These are phyloP conservation scores for Apostasia shenzhenica DNA, from an alignment of 106 monocot species.

Conservation along the genomic window DNA sequence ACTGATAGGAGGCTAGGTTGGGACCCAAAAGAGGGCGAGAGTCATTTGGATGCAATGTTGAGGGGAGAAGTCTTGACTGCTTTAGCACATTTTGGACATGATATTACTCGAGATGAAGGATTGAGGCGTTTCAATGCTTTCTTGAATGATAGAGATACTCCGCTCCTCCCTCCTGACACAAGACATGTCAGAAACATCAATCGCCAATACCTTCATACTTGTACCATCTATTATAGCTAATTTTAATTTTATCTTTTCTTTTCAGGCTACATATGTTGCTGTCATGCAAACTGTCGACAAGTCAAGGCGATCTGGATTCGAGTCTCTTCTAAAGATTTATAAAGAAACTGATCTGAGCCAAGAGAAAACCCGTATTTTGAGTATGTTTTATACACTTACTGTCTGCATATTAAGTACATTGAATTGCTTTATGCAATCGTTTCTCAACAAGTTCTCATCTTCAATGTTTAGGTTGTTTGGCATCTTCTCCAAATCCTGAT, in stretches of 20 bases:
- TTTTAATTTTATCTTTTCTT: constrained; percentile 6
- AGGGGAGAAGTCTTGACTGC: constrained; percentile 65
- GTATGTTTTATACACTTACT: constrained; percentile 27
- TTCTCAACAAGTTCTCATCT: no score
- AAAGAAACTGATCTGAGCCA: constrained; percentile 67
- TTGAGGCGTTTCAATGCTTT: constrained; percentile 50
- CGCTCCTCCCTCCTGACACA: constrained; percentile 78
- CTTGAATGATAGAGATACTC: constrained; percentile 58
- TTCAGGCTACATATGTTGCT: constrained; percentile 83
- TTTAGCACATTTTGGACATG: constrained; percentile 70
- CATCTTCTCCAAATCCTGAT: constrained; percentile 52
- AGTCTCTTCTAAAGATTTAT: constrained; percentile 72
- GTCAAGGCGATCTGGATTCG: constrained; percentile 65
- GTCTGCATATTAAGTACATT: not conserved
- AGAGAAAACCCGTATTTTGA: constrained; percentile 70
- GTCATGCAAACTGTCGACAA: constrained; percentile 48
- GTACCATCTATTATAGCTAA: not conserved
- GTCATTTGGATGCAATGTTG: constrained; percentile 83
- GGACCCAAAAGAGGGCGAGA: constrained; percentile 77
- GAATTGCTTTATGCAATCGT: not conserved
- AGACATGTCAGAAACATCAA: constrained; percentile 42
- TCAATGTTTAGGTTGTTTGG: constrained; percentile 41
- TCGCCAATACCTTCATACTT: not conserved
- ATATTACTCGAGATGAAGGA: constrained; percentile 63
- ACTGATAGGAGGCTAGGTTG: constrained; percentile 70